Conservation (phyloP, 2,329 filamentous ascomycete species). For the Blumeria hordei region DNA sequence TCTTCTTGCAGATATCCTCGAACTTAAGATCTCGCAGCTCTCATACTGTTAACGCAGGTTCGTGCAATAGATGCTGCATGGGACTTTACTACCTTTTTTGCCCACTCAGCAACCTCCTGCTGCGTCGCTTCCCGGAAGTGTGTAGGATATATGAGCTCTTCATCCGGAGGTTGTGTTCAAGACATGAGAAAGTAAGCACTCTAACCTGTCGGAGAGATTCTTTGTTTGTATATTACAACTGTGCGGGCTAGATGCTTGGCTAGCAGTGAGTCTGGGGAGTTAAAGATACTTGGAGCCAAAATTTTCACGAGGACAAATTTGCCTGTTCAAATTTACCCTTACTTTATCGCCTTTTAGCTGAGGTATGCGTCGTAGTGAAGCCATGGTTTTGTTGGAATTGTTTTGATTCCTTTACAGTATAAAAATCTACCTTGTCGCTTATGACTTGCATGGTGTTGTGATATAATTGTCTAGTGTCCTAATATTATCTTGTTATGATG, state of each 20-base stretch:
- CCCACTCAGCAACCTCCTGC: background rate
- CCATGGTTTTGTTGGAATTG: background rate
- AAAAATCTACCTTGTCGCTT: background rate
- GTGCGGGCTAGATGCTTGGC: background rate
- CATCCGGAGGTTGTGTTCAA: background rate
- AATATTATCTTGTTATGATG: too few relatives aligned
- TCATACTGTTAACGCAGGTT: background rate
- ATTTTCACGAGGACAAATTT: too few relatives aligned
- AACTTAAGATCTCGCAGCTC: background rate
- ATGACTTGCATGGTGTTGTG: too few relatives aligned
- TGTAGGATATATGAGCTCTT: background rate
- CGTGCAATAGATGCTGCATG: background rate
- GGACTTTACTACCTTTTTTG: background rate
- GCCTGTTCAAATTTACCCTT: background rate
- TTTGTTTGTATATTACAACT: background rate
- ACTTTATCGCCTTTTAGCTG: background rate
- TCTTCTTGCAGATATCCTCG: background rate
- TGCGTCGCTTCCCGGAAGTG: background rate
- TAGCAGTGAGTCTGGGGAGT: background rate
- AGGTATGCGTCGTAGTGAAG: background rate
- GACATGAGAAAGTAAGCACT: background rate
- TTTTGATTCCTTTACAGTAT: background rate
- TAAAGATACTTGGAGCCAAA: background rate
- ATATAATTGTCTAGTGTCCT: too few relatives aligned
- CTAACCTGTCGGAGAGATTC: background rate